Percentiles rank a stretch among this genome's conserved stretches.
These are phyloP conservation scores for Globisporangium radiosum DNA, from an alignment of 352 stramenopile genomes.

Conservation along the genomic window DNA sequence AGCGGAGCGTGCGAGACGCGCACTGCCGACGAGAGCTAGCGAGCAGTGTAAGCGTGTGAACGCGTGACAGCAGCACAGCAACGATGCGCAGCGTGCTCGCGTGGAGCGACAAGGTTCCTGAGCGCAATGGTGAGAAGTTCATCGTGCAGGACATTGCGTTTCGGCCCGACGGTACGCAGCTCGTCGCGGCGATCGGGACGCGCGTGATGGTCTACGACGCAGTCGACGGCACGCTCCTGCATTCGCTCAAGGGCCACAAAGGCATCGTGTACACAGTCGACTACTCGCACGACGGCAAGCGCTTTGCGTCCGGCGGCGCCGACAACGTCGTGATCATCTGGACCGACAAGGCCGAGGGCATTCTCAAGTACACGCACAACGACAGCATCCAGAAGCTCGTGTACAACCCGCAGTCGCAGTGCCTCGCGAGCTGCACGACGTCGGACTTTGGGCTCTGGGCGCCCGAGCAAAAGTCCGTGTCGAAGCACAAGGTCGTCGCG, in stretches of 20 bases:
- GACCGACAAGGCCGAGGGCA: conserved; percentile 90
- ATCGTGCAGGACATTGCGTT: conserved; percentile 89
- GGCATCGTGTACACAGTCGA: conserved; percentile 91
- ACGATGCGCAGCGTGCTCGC: conserved; percentile 70
- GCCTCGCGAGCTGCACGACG: conserved; percentile 90
- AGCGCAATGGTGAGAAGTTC: conserved; percentile 83
- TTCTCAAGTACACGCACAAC: conserved; percentile 96
- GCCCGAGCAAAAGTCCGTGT: conserved; percentile 90
- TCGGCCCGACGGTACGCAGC: conserved; percentile 80
- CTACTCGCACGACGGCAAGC: conserved; percentile 88
- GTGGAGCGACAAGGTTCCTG: conserved; percentile 85
- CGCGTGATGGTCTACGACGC: conserved; percentile 92
- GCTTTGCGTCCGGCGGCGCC: conserved; percentile 88
- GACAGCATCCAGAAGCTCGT: conserved; percentile 89
- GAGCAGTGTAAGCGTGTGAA: too few relatives aligned
- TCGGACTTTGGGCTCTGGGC: conserved; percentile 94
- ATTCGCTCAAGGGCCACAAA: conserved; percentile 90
- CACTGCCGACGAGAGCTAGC: background rate
- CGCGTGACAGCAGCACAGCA: background rate
- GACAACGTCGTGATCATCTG: conserved; percentile 97
- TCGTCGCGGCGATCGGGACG: conserved; percentile 89
- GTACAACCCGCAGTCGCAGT: conserved; percentile 91
- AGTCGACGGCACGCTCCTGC: conserved; percentile 81
- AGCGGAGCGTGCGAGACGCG: background rate
- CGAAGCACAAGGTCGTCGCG: conserved; percentile 92